Evolutionary conservation across 345 rosid genomes (phyloP).

Genomic region (Acer yangbiense): DNA sequence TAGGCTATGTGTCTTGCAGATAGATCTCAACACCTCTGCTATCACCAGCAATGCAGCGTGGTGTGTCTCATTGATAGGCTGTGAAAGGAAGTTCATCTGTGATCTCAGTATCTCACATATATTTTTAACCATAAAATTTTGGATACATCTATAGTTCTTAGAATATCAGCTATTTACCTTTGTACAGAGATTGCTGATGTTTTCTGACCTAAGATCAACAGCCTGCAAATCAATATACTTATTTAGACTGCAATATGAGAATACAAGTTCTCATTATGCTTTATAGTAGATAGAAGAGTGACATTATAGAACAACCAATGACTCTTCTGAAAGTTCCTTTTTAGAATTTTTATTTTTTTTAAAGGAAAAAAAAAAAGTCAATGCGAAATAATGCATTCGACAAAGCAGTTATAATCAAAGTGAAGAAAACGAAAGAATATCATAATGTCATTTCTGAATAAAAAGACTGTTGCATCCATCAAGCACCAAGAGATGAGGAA

Average conservation of each 20-base stretch:
- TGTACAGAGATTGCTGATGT: constrained; percentile 44
- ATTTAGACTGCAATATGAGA: constrained; percentile 25
- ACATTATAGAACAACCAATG: constrained; percentile 24
- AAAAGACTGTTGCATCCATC: neutral
- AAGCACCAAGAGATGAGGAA: neutral
- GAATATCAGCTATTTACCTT: constrained; percentile 45
- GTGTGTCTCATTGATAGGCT: constrained; percentile 58
- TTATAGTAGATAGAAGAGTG: constrained; percentile 20
- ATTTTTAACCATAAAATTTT: constrained; percentile 13
- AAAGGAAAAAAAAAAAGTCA: constrained; percentile 4
- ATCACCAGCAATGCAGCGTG: constrained; percentile 58
- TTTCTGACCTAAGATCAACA: constrained; percentile 65
- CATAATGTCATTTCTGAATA: neutral
- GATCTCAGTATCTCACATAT: constrained; percentile 36
- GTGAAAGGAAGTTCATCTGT: constrained; percentile 32
- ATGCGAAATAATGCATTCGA: constrained; percentile 2
- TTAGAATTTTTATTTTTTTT: no score
- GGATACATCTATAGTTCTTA: constrained; percentile 8
- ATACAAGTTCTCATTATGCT: constrained; percentile 11
- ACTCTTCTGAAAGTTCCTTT: constrained; percentile 37
- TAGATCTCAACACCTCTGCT: constrained; percentile 51
- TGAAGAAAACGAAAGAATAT: neutral
- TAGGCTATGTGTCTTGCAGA: constrained; percentile 57
- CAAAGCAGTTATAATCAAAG: constrained; percentile 13
- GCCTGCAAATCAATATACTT: constrained; percentile 54